phyloP scores from a whole-genome alignment of 2,329 filamentous ascomycete species.

The Diplocarpon mali region DNA sequence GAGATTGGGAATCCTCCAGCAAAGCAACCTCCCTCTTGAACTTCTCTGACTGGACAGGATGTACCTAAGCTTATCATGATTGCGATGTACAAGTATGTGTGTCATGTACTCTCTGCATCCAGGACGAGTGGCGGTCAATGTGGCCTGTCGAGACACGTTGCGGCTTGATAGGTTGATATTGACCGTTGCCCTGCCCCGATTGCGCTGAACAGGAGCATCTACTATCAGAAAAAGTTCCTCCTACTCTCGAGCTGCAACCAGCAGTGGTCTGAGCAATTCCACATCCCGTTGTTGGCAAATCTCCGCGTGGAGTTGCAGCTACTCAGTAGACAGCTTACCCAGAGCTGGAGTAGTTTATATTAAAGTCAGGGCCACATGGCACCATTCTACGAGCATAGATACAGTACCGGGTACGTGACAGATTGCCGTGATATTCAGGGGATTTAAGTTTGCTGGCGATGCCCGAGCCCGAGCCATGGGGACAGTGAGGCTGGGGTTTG shows the following conservation, averaged over 20 bases:
- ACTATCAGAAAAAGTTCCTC: constrained; percentile 1
- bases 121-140: constrained; percentile 7
- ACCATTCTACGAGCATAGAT: no score
- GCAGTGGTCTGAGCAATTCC: no score
- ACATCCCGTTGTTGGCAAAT: no score
- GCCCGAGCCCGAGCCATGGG: not conserved
- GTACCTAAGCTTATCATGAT: not conserved
- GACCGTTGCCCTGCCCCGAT: not conserved
- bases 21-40: no score
- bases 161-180: constrained; percentile 14
- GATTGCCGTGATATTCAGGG: not conserved
- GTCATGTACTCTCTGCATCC: not conserved
- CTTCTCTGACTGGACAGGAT: not conserved
- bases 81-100: constrained; percentile 1
- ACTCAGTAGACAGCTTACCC: no score
- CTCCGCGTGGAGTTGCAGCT: no score
- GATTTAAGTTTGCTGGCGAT: not conserved
- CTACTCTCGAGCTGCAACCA: not conserved
- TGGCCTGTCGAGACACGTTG: constrained; percentile 13
- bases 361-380: no score
- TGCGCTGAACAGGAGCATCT: not conserved
- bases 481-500: not conserved
- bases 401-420: not conserved
- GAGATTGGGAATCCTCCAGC: not conserved
- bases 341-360: no score